Percentiles rank a stretch among this genome's conserved stretches.
phyloP scores from a whole-genome alignment of 2,329 filamentous ascomycete species.

The Alternaria solani region DNA sequence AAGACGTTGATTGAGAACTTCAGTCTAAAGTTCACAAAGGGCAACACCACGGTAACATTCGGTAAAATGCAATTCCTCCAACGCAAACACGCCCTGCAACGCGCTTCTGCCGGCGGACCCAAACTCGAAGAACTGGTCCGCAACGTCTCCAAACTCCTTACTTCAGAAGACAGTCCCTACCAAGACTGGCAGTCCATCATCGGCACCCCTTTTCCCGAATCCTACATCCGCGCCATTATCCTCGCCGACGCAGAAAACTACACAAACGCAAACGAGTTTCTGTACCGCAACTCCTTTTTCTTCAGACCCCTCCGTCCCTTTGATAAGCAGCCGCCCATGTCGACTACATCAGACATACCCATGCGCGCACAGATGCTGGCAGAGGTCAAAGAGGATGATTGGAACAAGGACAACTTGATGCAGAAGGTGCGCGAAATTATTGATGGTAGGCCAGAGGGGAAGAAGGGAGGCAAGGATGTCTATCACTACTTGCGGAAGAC shows the following conservation, averaged over 20 bases:
- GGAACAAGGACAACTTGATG: constrained; percentile 38
- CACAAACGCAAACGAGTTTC: constrained; percentile 63
- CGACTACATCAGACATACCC: constrained; percentile 26
- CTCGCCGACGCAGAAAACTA: constrained; percentile 65
- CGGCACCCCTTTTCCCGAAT: constrained; percentile 44
- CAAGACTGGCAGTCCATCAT: constrained; percentile 32
- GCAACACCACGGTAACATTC: constrained; percentile 82
- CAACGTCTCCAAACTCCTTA: constrained; percentile 40
- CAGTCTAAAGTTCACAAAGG: constrained; percentile 86
- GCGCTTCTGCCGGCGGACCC: constrained; percentile 56
- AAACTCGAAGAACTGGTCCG: constrained; percentile 50
- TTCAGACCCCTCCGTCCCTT: constrained; percentile 55
- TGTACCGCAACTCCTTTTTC: constrained; percentile 65
- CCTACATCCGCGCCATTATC: constrained; percentile 62
- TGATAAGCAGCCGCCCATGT: constrained; percentile 14
- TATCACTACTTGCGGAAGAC: constrained; percentile 46
- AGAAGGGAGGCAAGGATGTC: constrained; percentile 37
- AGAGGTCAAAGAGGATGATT: constrained; percentile 28
- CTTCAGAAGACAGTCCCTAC: constrained; percentile 38
- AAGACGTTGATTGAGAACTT: constrained; percentile 78
- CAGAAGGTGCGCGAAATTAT: constrained; percentile 38
- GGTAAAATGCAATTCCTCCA: constrained; percentile 85
- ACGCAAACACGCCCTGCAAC: constrained; percentile 68
- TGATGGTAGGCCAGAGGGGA: constrained; percentile 35
- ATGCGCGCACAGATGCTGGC: constrained; percentile 26